Conservation (phyloP, 176 grass and related monocot species). For the Paspalum notatum region DNA sequence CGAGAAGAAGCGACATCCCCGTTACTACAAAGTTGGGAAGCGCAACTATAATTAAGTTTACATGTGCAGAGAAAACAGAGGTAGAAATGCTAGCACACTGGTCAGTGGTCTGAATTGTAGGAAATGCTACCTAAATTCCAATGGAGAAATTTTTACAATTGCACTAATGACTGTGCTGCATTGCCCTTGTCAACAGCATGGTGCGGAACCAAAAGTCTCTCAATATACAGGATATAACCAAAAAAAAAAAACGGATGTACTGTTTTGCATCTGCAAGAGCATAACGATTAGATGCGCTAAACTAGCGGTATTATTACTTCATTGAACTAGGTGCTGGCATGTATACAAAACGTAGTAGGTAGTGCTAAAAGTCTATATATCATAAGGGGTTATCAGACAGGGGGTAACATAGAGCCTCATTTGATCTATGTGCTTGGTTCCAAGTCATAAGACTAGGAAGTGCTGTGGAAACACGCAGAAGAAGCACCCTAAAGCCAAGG, state of each 20-base stretch:
- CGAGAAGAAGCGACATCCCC: neutral
- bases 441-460: conserved; percentile 45
- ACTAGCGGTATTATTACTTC: conserved; percentile 53
- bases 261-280: conserved; percentile 10
- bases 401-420: conserved; percentile 25
- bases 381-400: conserved; percentile 56
- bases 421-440: conserved; percentile 55
- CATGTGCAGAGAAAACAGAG: neutral
- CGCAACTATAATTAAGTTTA: neutral
- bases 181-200: neutral
- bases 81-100: neutral
- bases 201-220: conserved; percentile 10
- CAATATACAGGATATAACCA: conserved; percentile 11
- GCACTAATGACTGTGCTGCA: no score
- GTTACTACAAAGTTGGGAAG: neutral
- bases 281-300: conserved; percentile 41
- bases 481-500: neutral
- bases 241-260: conserved; percentile 33
- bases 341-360: conserved; percentile 37
- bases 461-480: conserved; percentile 41
- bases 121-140: neutral
- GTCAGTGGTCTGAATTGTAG: conserved; percentile 10
- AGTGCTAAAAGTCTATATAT: conserved; percentile 47
- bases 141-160: neutral
- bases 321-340: conserved; percentile 1